Evolutionary conservation across 2,329 filamentous ascomycete genomes (phyloP).

Genomic region (Nannizziopsis arthrosporioides): DNA sequence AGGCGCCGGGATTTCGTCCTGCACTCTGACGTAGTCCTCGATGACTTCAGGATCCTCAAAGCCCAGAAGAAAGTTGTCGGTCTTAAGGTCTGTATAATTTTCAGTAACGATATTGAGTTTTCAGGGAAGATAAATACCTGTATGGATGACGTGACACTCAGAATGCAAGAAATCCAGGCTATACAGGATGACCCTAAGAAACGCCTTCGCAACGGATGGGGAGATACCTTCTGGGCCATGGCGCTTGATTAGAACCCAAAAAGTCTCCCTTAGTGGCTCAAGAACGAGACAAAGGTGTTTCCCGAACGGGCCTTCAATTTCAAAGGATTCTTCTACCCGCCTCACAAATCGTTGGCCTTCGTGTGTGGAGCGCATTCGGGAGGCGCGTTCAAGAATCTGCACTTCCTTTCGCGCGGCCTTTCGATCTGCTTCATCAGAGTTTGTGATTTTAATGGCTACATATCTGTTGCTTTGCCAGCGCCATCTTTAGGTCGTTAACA

Average conservation of each 20-base stretch:
- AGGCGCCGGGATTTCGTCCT: not conserved
- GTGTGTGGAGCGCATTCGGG: conserved; percentile 21
- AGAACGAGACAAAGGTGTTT: conserved; percentile 29
- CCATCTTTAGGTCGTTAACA: conserved; percentile 16
- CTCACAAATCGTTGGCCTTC: conserved; percentile 24
- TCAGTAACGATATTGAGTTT: not conserved
- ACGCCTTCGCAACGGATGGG: conserved; percentile 23
- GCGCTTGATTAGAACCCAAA: conserved; percentile 23
- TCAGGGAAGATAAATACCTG: conserved; percentile 22
- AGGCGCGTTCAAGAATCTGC: conserved; percentile 25
- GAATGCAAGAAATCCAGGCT: conserved; percentile 36
- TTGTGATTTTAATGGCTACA: conserved; percentile 28
- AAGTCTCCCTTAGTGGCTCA: conserved; percentile 28
- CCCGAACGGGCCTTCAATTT: conserved; percentile 20
- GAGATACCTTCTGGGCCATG: conserved; percentile 20
- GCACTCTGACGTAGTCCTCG: conserved; percentile 1
- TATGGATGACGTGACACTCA: conserved; percentile 34
- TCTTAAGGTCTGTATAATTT: conserved; percentile 28
- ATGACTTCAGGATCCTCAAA: conserved; percentile 21
- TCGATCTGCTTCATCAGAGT: conserved; percentile 19
- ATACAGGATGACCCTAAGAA: conserved; percentile 28
- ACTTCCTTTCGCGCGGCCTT: conserved; percentile 21
- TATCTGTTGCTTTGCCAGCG: conserved; percentile 21
- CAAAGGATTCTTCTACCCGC: conserved; percentile 27
- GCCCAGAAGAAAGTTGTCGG: conserved; percentile 32